These are phyloP conservation scores for Saposhnikovia divaricata DNA, from an alignment of 129 eudicot species.

Conservation along the genomic window DNA sequence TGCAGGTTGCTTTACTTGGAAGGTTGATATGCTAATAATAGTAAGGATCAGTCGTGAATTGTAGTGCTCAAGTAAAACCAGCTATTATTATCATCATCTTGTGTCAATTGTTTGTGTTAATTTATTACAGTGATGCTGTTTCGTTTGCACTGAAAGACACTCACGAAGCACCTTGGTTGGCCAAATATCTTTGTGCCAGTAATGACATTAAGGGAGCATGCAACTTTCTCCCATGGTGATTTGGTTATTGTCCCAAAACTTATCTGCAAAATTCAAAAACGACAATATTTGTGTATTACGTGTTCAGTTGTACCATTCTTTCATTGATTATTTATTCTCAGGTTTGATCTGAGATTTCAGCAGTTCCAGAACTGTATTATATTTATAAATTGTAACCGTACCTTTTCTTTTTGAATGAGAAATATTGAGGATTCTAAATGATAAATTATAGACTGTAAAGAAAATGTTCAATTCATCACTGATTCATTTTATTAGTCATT, in stretches of 20 bases:
- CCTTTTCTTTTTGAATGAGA: neutral
- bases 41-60: neutral
- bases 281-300: neutral
- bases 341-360: neutral
- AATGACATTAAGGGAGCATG: neutral
- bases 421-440: neutral
- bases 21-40: neutral
- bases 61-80: neutral
- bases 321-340: neutral
- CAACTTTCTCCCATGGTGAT: neutral
- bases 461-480: too few relatives aligned
- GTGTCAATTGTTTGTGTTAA: neutral
- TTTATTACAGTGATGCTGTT: slow-evolving; percentile 79
- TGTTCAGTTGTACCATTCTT: neutral
- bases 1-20: neutral
- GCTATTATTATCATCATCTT: neutral
- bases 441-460: neutral
- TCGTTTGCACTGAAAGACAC: slow-evolving; percentile 87
- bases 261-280: neutral
- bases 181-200: slow-evolving; percentile 52
- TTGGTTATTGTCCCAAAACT: neutral
- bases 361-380: neutral
- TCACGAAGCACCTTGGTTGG: slow-evolving; percentile 83
- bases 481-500: too few relatives aligned
- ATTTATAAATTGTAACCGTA: neutral